Base-by-base conservation (phyloP, 192 early-diverging fungal species). In the Linnemannia schmuckeri region DNA sequence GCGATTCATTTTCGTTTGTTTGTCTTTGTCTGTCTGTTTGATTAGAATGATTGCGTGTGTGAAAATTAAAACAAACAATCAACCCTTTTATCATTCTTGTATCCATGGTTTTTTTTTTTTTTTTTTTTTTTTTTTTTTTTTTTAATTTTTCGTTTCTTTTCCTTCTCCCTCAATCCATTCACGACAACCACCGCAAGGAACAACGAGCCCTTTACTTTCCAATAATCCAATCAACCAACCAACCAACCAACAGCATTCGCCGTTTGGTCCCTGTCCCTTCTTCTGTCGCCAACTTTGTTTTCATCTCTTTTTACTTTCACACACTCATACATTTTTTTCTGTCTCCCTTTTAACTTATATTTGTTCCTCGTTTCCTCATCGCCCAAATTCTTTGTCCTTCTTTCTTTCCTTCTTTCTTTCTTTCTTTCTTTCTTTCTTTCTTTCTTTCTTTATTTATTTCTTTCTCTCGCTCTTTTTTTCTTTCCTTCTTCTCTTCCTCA, bases 241-340 rank as follows among this genome's bases (percentile, higher is more conserved):
- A 49, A 49, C 47, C 61, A 63, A 66, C 30, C 61, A 66, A 66
- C 61, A 27, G 12, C 61, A 33, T 66, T 66, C 61, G 61, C 61
- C 61, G 61, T 66, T 66, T 66, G 61, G 61, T 66, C 30, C 61
- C 61, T 66, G n/a, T 13, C 61, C 10, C 13, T 15, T 66, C 57
- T 33, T 27, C 27, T 27, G 6, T 66, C 27, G 0, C 12, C 61
- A 66, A 66, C 61, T 24, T 66, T 35, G 10, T 35, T 66, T 66
- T 55, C 2, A 24, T 20, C 22, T 20, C 24, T 20, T 55, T 20
- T 57, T 57, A 6, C 55, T 57, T 20, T 57, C 24, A 6, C 24
- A 7, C 55, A 22, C 24, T 70, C 38, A 37, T 37, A 1, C 37
- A 37, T 37, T 37, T 66, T 40, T 66, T 24, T 30, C 24, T 27